Evolutionary conservation across 1,284 basidiomycete genomes (phyloP), one percentile per base, ranked within the genome.

Genomic region (Trichosporon asahii): DNA sequence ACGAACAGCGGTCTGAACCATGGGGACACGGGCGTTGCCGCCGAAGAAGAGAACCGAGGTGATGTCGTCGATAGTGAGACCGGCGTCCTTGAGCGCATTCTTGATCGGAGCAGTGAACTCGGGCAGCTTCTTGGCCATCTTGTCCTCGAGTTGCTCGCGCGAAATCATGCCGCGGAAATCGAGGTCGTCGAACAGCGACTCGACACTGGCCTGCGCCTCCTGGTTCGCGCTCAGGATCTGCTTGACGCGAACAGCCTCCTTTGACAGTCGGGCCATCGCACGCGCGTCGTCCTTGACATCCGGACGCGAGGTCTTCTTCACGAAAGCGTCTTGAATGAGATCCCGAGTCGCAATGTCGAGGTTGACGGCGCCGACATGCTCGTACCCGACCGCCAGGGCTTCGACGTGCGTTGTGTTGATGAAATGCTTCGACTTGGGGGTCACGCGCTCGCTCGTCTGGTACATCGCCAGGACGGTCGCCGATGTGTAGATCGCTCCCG

Each of bases 161-260:
- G 90, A 88, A 64, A 98, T 81, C 76, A 89, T 90, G 67, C 90
- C 85, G 77, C 89, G 89, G 85, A 94, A 96, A 83, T 99, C 97
- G 57, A 95, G 87, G 78, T 99, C 97, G 77, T 91, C 91, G 33
- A 90, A 90, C 7, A 95, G 83, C 70, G 92, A 93, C 85, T 99
- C 96, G 46, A 96, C 88, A 88, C 91, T 76, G 49, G 64, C 88
- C 64, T 84, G 85, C 21, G 91, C 91, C 64, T 95, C 94, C 11
- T 87, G 86, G 81, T 99, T 99, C 65, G 95, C 95, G 78, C 94
- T 97, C 71, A 99, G 85, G 76, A 99, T 91, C 23, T 91, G 88
- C 86, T 98, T 99, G 76, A 98, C 89, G 68, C 95, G 88, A 64
- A 88, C 89, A 0, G 96, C 94, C 83, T 99, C 97, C 82, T 94